Evolutionary conservation across 495 filamentous ascomycete genomes (phyloP).

Genomic region (Amniculicola lignicola): DNA sequence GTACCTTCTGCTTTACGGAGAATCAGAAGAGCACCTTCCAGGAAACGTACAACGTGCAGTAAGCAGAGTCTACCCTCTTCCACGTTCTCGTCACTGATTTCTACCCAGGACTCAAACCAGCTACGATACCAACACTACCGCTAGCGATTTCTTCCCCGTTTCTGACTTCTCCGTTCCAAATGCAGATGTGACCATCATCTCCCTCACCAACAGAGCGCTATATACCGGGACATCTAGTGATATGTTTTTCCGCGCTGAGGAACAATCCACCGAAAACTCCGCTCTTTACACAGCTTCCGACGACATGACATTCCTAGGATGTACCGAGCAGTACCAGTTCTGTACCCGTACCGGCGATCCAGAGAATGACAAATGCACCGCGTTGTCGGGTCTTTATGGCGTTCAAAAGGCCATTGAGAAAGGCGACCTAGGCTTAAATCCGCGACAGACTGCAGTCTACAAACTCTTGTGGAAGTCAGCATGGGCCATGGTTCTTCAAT

Average conservation of each 20-base stretch:
- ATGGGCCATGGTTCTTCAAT: conserved; percentile 22
- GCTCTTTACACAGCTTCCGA: neutral
- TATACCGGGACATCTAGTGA: conserved; percentile 14
- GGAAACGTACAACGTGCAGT: conserved; percentile 13
- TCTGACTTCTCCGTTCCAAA: conserved; percentile 14
- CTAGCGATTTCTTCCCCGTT: conserved; percentile 25
- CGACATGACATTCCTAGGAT: conserved; percentile 17
- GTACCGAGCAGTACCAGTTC: conserved; percentile 30
- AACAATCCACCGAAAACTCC: neutral
- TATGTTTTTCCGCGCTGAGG: conserved; percentile 13
- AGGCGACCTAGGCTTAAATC: neutral
- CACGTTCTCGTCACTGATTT: neutral
- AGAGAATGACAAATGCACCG: conserved; percentile 8
- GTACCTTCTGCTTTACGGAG: conserved; percentile 18
- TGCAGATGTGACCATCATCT: conserved; percentile 24
- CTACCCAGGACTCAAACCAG: conserved; percentile 4
- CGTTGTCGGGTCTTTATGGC: conserved; percentile 20
- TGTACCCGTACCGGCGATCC: too few relatives aligned
- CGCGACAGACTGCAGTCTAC: conserved; percentile 3
- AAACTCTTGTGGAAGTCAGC: conserved; percentile 23
- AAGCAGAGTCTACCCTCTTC: neutral
- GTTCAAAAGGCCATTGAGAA: conserved; percentile 6
- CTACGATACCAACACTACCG: conserved; percentile 12
- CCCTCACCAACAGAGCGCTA: conserved; percentile 10
- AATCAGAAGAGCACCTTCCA: conserved; percentile 10